phyloP scores from a whole-genome alignment of 1,284 basidiomycete genomes.

The Heterobasidion occidentale region DNA sequence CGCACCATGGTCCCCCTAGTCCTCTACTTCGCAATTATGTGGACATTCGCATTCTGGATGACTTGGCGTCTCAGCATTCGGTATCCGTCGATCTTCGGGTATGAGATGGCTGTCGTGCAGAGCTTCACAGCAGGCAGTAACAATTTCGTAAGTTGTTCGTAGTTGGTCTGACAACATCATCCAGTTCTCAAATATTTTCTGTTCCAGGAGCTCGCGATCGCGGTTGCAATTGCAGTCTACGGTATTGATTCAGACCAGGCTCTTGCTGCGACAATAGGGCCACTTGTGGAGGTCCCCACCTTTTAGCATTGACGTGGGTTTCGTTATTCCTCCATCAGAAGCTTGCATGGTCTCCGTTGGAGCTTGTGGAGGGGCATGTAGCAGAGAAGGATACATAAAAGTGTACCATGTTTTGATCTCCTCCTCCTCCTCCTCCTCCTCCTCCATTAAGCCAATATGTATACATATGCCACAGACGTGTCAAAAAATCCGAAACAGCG shows the following conservation, averaged over 20 bases:
- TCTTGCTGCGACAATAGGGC: conserved; percentile 73
- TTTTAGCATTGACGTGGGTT: conserved; percentile 67
- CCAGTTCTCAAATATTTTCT: background rate
- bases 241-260: conserved; percentile 70
- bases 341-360: conserved; percentile 33
- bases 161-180: background rate
- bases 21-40: conserved; percentile 77
- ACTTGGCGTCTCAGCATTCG: conserved; percentile 39
- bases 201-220: conserved; percentile 71
- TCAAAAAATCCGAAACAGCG: too few relatives aligned
- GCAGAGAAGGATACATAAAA: background rate
- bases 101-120: conserved; percentile 67
- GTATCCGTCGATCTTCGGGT: conserved; percentile 28
- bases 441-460: too few relatives aligned
- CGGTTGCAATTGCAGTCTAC: conserved; percentile 74
- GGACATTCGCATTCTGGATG: conserved; percentile 54
- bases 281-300: conserved; percentile 76
- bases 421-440: too few relatives aligned
- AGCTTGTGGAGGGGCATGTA: background rate
- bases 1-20: conserved; percentile 75
- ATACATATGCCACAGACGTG: too few relatives aligned
- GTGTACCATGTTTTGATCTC: too few relatives aligned
- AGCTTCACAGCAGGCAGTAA: conserved; percentile 53
- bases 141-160: conserved; percentile 34
- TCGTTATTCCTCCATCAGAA: conserved; percentile 45